Percentiles rank a stretch among this genome's conserved stretches.
These are phyloP conservation scores for Gossypium sturtianum DNA, from an alignment of 345 rosid species.

Conservation along the genomic window DNA sequence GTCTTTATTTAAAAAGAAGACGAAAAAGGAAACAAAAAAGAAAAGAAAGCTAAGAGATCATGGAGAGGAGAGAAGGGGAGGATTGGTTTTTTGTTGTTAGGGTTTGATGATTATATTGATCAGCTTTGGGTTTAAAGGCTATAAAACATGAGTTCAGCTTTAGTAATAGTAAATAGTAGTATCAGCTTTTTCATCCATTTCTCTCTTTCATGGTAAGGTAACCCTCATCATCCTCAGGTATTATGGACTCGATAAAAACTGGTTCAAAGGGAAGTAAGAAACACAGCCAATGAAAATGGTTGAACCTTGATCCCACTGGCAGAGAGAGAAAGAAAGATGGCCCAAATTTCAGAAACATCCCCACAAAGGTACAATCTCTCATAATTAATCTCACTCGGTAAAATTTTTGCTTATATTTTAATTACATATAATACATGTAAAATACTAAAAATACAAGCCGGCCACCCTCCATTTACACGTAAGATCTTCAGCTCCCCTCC, in stretches of 20 bases:
- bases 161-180: neutral
- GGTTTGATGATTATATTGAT: slow-evolving; percentile 29
- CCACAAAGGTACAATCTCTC: slow-evolving; percentile 30
- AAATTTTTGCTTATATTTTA: slow-evolving; percentile 3
- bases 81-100: neutral
- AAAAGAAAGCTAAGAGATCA: neutral
- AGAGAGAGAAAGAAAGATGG: slow-evolving; percentile 21
- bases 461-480: neutral
- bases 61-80: neutral
- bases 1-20: neutral
- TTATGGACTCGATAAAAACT: slow-evolving; percentile 29
- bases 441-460: neutral
- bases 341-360: slow-evolving; percentile 30
- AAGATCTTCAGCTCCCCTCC: neutral
- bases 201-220: slow-evolving; percentile 10
- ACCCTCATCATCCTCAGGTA: slow-evolving; percentile 32
- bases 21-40: no score
- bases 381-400: slow-evolving; percentile 29
- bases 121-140: slow-evolving; percentile 2
- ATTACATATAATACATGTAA: neutral
- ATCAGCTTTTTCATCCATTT: slow-evolving; percentile 23
- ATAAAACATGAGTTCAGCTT: slow-evolving; percentile 18
- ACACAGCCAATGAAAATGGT: slow-evolving; percentile 32
- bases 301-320: slow-evolving; percentile 34
- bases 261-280: slow-evolving; percentile 17